Evolutionary conservation across 805 yeast genomes (phyloP).

Genomic region (Saccharomycopsis javanensis): DNA sequence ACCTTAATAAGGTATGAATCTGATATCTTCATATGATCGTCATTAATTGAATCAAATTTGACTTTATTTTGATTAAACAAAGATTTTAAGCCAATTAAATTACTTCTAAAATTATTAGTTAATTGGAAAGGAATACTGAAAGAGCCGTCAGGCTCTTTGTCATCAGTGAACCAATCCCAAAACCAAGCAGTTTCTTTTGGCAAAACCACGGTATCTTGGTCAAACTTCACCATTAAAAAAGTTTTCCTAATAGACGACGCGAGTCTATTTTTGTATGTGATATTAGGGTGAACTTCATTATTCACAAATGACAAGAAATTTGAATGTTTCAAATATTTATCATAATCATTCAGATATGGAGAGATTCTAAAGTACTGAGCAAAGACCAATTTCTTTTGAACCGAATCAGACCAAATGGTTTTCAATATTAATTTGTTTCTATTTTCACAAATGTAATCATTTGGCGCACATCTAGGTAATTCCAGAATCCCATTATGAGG

Average conservation of each 20-base stretch:
- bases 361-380: slow-evolving; percentile 69
- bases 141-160: slow-evolving; percentile 37
- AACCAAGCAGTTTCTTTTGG: slow-evolving; percentile 70
- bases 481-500: slow-evolving; percentile 74
- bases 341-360: slow-evolving; percentile 33
- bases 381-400: slow-evolving; percentile 51
- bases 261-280: slow-evolving; percentile 37
- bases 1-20: slow-evolving; percentile 25
- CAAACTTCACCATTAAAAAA: slow-evolving; percentile 51
- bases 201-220: slow-evolving; percentile 54
- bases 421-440: slow-evolving; percentile 55
- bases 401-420: slow-evolving; percentile 48
- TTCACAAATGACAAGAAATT: slow-evolving; percentile 54
- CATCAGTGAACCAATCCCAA: slow-evolving; percentile 27
- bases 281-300: slow-evolving; percentile 38
- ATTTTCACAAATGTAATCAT: slow-evolving; percentile 73
- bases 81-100: slow-evolving; percentile 49
- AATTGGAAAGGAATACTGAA: slow-evolving; percentile 35
- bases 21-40: slow-evolving; percentile 55
- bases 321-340: slow-evolving; percentile 46
- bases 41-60: slow-evolving; percentile 43
- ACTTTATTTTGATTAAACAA: slow-evolving; percentile 37
- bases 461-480: slow-evolving; percentile 56
- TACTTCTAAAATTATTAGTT: slow-evolving; percentile 41
- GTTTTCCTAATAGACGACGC: slow-evolving; percentile 30